Base-by-base conservation (phyloP, 352 stramenopile genomes). In the Pythium periplocum region DNA sequence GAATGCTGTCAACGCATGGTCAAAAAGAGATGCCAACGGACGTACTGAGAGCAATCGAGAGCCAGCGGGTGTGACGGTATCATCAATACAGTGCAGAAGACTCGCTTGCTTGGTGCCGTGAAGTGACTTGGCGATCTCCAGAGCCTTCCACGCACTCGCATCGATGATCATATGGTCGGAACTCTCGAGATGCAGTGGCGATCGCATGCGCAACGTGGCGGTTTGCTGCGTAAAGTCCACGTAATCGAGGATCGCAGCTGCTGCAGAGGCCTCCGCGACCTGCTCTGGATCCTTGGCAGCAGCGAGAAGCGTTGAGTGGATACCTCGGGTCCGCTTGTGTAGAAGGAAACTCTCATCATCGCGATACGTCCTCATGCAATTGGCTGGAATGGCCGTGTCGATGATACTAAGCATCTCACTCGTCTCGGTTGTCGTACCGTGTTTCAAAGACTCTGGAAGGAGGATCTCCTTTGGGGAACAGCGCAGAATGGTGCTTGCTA, bases 101-200 rank as follows among this genome's bases (percentile, higher is more conserved):
- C 72, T 91, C 4, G 71, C 71, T 7, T 57, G 57, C 55, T 85
- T 91, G n/a, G 66, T 78, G 10, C 72, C 78, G 31, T 59, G 65
- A 2, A 83, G 58, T 10, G 73, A 86, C 51, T 86, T 87, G 0
- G 72, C 59, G n/a, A 91, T 57, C 35, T 91, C 80, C 2, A 91
- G 74, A 0, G 75, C 72, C 56, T 73, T 74, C 80, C 80, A 91
- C 4, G 80, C 80, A 31, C 80, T 91, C 0, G 72, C 54, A 41
- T 91, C 80, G 42, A 91, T 89, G 55, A 91, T 82, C 80, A 91
- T 91, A 54, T 87, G 75, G 45, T 87, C 73, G 1, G 71, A 79
- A 30, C 65, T 81, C 51, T 87, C 74, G 30, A 90, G 64, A 51
- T 88, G 75, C 47, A 83, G 53, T 9, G 77, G 76, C 30, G 57